Base-by-base conservation (phyloP, 2,329 filamentous ascomycete species). In the Epichloe coenophiala region DNA sequence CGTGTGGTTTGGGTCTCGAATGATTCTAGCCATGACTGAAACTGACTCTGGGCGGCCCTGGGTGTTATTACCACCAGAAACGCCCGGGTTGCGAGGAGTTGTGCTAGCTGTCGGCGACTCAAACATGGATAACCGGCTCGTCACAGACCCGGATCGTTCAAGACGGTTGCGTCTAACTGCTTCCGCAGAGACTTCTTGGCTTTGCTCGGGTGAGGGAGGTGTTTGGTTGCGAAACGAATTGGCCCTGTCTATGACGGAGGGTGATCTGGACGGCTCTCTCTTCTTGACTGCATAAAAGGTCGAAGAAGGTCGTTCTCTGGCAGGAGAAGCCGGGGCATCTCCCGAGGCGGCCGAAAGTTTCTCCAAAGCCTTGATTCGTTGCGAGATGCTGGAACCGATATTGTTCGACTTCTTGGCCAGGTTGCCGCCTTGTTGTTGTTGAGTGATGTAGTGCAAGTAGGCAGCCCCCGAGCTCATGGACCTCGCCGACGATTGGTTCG, bases 341-440 rank as follows among this genome's bases (percentile, higher is more conserved):
- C 54, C 59, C 9, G 58, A 54, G 51, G 62, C 55, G 9, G 74
- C 68, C 53, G 83, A 76, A 57, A 93, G 76, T 65, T 88, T 90
- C 63, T 95, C 87, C 49, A 98, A 73, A 6, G 90, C 89, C 66
- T 95, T 94, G 65, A 97, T 97, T 41, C 93, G 84, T 64, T 91
- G 88, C 3, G 91, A 94, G 54, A 98, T 96, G 58, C 88, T 89
- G 8, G 86, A 89, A 7, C 88, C 90, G 23, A 97, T 78, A 60
- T 87, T 93, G 37, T 46, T 50, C 56, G 83, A 76, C 64, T 90
- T 94, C 51, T 63, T 65, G 45, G 75, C 70, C 47, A 84, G 61
- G 48, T 75, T 74, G 13, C 76, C 63, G 13, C 66, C 66, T 43
- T 62, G 65, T 33, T 71, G 66, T 17, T 17, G 17, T 17, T 17